These are phyloP conservation scores for Cercospora sojina DNA, from an alignment of 2,329 filamentous ascomycete species.

Conservation along the genomic window DNA sequence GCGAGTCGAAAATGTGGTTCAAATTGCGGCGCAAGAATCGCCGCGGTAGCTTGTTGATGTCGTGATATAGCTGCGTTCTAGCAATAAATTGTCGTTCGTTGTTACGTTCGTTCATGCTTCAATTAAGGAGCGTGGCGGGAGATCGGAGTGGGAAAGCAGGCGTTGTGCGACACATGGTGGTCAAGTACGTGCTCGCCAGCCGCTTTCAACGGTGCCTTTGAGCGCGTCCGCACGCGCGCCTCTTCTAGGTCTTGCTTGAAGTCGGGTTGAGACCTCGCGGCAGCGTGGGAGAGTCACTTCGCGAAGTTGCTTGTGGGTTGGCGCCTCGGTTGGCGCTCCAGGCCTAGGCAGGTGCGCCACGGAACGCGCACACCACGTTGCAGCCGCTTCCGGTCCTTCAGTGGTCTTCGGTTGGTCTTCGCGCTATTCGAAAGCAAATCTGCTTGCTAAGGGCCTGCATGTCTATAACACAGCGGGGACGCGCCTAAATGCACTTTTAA, in stretches of 20 bases:
- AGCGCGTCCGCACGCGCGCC: background rate
- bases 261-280: background rate
- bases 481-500: background rate
- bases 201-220: background rate
- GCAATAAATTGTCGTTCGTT: conserved; percentile 1
- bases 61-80: conserved; percentile 11
- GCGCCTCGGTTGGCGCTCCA: background rate
- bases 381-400: background rate
- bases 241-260: background rate
- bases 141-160: background rate
- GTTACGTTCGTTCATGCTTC: conserved; percentile 12
- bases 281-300: background rate
- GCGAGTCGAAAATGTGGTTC: conserved; percentile 31
- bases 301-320: background rate
- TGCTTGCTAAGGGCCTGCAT: background rate
- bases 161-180: conserved; percentile 8
- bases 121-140: background rate
- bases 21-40: conserved; percentile 37
- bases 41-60: conserved; percentile 4
- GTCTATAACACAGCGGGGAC: background rate
- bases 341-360: background rate
- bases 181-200: background rate
- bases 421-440: background rate
- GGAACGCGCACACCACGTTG: background rate
- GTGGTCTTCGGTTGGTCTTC: background rate